Conservation (phyloP, 1,284 basidiomycete species). For the Rhodotorula glutinis region DNA sequence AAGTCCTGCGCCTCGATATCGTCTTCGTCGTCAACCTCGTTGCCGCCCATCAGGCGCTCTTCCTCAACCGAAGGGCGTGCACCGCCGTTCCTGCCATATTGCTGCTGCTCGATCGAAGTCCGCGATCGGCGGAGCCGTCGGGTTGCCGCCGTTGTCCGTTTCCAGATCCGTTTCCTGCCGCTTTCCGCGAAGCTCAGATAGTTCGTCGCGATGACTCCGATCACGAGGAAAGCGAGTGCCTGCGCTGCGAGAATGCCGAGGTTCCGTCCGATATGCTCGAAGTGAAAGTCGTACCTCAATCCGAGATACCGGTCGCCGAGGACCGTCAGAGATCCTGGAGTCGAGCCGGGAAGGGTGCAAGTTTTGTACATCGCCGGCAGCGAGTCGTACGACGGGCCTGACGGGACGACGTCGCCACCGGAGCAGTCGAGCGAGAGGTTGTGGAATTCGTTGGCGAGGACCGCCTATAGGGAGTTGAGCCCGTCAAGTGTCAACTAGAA, state of each 20-base stretch:
- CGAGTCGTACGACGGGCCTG: slow-evolving; percentile 34
- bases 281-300: slow-evolving; percentile 48
- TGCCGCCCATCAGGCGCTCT: background rate
- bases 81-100: no score
- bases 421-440: slow-evolving; percentile 60
- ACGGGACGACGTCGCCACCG: slow-evolving; percentile 64
- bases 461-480: slow-evolving; percentile 11
- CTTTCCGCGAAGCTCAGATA: slow-evolving; percentile 36
- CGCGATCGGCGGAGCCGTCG: slow-evolving; percentile 4
- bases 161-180: slow-evolving; percentile 39
- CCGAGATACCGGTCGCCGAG: slow-evolving; percentile 48
- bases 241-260: slow-evolving; percentile 51
- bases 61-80: background rate
- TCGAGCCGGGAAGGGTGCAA: slow-evolving; percentile 50
- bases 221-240: slow-evolving; percentile 45
- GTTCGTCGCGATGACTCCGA: slow-evolving; percentile 41
- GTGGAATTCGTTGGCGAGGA: slow-evolving; percentile 43
- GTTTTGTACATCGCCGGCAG: slow-evolving; percentile 36
- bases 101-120: background rate
- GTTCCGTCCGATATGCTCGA: slow-evolving; percentile 52
- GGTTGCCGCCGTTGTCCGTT: slow-evolving; percentile 40
- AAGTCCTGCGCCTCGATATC: background rate
- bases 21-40: slow-evolving; percentile 8
- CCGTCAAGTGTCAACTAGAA: no score
- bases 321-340: slow-evolving; percentile 47